These are phyloP conservation scores for Talaromyces adpressus DNA, from an alignment of 495 filamentous ascomycete genomes.

Conservation along the genomic window DNA sequence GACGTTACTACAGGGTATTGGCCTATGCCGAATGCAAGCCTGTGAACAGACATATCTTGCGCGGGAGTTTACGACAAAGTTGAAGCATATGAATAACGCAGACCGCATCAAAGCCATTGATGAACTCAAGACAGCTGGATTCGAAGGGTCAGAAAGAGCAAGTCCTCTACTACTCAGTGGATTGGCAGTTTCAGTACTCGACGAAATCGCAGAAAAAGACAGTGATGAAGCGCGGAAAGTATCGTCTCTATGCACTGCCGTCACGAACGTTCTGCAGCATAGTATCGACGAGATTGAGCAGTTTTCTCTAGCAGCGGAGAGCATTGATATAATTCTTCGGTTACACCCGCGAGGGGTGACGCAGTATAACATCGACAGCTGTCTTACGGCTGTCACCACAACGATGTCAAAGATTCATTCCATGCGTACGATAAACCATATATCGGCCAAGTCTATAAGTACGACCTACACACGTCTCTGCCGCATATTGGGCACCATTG, in stretches of 20 bases:
- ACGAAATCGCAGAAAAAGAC: slow-evolving; percentile 34
- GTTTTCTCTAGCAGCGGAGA: slow-evolving; percentile 51
- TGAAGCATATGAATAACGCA: slow-evolving; percentile 25
- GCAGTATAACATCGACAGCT: slow-evolving; percentile 65
- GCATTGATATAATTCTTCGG: slow-evolving; percentile 50
- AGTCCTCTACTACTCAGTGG: slow-evolving; percentile 32
- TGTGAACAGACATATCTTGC: slow-evolving; percentile 38
- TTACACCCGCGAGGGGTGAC: slow-evolving; percentile 45
- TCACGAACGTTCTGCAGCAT: slow-evolving; percentile 23
- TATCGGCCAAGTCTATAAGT: slow-evolving; percentile 2
- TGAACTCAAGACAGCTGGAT: slow-evolving; percentile 16
- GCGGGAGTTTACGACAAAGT: slow-evolving; percentile 28
- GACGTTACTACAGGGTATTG: slow-evolving; percentile 27
- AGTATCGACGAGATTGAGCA: slow-evolving; percentile 37
- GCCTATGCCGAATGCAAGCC: slow-evolving; percentile 31
- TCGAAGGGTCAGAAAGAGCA: slow-evolving; percentile 22
- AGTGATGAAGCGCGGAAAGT: slow-evolving; percentile 27
- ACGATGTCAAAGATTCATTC: slow-evolving; percentile 34
- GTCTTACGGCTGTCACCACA: slow-evolving; percentile 49
- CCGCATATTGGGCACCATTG: slow-evolving; percentile 45
- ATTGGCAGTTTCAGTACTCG: slow-evolving; percentile 26
- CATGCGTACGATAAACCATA: neutral
- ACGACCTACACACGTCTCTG: slow-evolving; percentile 46
- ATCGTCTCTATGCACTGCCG: slow-evolving; percentile 27
- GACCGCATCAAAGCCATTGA: slow-evolving; percentile 28